Conservation (phyloP, 2,329 filamentous ascomycete genomes). For the Diplocarpon mali region DNA sequence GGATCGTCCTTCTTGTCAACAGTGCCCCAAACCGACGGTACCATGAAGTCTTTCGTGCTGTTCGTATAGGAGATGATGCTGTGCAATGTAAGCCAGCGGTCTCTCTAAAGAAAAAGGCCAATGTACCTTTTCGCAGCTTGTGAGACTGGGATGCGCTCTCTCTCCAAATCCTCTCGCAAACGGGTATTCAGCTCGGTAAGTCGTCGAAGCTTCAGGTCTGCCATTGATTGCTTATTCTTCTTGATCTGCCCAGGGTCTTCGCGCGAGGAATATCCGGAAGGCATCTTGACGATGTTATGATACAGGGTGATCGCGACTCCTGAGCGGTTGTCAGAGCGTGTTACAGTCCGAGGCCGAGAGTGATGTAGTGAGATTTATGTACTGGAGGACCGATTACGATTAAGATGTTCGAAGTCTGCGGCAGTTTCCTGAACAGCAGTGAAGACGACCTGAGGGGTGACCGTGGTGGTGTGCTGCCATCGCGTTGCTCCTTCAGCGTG, state of each 20-base stretch:
- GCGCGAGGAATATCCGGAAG: slow-evolving; percentile 57
- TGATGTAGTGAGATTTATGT: slow-evolving; percentile 1
- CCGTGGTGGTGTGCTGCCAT: background rate
- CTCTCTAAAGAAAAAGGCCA: background rate
- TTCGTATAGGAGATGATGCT: slow-evolving; percentile 98
- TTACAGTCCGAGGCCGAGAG: background rate
- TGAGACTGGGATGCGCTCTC: slow-evolving; percentile 90
- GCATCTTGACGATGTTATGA: slow-evolving; percentile 28
- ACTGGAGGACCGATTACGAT: background rate
- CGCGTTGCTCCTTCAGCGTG: no score
- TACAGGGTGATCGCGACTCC: slow-evolving; percentile 10
- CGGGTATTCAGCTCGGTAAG: slow-evolving; percentile 95
- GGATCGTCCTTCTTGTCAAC: slow-evolving; percentile 94
- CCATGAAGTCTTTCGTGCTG: slow-evolving; percentile 97
- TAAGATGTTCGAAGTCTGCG: slow-evolving; percentile 3
- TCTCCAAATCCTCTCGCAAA: slow-evolving; percentile 87
- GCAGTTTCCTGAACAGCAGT: slow-evolving; percentile 4
- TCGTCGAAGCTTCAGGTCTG: slow-evolving; percentile 90
- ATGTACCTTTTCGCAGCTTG: slow-evolving; percentile 59
- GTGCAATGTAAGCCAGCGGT: background rate
- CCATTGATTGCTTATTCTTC: slow-evolving; percentile 99
- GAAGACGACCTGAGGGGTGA: background rate
- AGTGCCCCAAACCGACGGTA: slow-evolving; percentile 85
- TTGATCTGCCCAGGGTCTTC: slow-evolving; percentile 59
- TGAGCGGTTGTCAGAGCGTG: slow-evolving; percentile 6